phyloP scores from a whole-genome alignment of 345 rosid species.

The Lumnitzera racemosa region DNA sequence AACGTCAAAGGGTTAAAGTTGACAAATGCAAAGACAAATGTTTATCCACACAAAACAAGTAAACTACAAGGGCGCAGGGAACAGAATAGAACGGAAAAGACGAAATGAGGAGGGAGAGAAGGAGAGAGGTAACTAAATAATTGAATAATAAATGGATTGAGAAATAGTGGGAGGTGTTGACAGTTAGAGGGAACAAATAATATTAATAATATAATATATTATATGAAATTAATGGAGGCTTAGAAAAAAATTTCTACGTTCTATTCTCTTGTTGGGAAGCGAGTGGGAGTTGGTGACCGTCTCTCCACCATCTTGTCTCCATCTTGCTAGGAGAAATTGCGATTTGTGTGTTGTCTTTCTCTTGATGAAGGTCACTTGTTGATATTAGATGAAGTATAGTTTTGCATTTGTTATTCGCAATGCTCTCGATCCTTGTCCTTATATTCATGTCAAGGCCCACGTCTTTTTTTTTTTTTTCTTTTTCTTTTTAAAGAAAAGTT shows the following conservation, averaged over 20 bases:
- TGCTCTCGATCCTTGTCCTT: no score
- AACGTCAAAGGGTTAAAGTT: no score
- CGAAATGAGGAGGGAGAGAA: not conserved
- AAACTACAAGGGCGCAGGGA: not conserved
- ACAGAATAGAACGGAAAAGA: no score
- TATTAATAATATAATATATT: conserved; percentile 1
- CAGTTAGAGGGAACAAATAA: not conserved
- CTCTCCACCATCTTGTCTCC: not conserved
- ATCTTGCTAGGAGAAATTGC: not conserved
- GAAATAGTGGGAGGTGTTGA: not conserved
- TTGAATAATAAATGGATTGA: conserved; percentile 7
- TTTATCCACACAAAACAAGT: not conserved
- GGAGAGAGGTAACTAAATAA: conserved; percentile 14
- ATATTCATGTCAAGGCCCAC: no score
- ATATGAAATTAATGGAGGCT: not conserved
- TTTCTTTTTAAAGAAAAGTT: no score
- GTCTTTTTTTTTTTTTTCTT: no score
- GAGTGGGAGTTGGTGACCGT: conserved; percentile 72
- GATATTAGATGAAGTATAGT: no score
- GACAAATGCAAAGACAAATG: not conserved
- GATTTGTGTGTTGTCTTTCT: no score
- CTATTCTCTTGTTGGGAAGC: conserved; percentile 44
- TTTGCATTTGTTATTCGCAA: no score
- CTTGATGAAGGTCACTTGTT: no score
- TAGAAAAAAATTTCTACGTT: conserved; percentile 22